Base-by-base conservation (phyloP, 305 asterid genomes). In the Ilex paraguariensis region DNA sequence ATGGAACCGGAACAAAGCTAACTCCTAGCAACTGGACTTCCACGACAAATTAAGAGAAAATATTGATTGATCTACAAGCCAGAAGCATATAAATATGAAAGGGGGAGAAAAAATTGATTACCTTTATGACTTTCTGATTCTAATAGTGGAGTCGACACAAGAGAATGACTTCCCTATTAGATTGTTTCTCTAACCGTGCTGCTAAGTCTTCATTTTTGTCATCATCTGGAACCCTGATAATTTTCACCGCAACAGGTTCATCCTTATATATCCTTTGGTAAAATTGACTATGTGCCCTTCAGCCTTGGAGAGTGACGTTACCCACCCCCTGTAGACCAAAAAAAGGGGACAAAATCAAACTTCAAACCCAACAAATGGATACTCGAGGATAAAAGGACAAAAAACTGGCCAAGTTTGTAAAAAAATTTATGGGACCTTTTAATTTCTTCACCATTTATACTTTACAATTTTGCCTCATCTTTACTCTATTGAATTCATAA, bases 281-380 rank as follows among this genome's bases (percentile, higher is more conserved):
- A 61, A 92, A 91, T 74, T 85, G 92, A 72, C 98, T 92, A 68
- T 92, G 88, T 0, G 97, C 95, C n/a, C 98, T 17, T 17, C 21
- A 17, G 21, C 21, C 1, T 17, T 0, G 21, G 21, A 17, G 21
- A 17, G 21, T 17, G 21, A 17, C 0, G 1, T 17, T 1, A 17
- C 1, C 21, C 21, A 17, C n/a, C 21, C 21, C 21, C 21, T 17
- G 21, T 17, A 17, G 21, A 17, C 21, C n/a, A 17, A 17, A 17
- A 17, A 17, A 17, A 17, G 21, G 21, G 21, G 21, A 17, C 21
- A 17, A 17, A 17, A 17, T 17, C 21, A 17, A 17, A 17, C 21
- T 17, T 17, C 21, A 17, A 17, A 17, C 1, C 21, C 21, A 17
- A 17, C 1, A 17, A 17, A 17, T 17, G 21, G 21, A 1, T 17